Conservation (phyloP, 192 early-diverging fungal species). For the Coemansia sp. region DNA sequence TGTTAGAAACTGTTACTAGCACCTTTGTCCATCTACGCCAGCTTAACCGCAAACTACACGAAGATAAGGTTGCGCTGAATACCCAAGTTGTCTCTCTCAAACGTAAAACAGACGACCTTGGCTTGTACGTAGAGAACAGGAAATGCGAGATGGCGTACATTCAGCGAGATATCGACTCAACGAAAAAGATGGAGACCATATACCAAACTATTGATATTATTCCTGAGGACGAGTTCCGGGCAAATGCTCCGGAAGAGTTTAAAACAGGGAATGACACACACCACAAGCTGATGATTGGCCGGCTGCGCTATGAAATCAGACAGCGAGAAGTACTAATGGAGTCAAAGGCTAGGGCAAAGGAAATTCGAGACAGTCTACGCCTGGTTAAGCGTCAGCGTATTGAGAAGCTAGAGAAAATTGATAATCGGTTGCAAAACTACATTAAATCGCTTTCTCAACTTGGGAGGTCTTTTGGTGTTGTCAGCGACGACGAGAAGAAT, state of each 20-base stretch:
- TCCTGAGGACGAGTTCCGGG: slow-evolving; percentile 28
- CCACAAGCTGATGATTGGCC: slow-evolving; percentile 52
- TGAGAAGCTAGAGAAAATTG: slow-evolving; percentile 48
- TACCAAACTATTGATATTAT: slow-evolving; percentile 49
- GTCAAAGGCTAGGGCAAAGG: slow-evolving; percentile 15
- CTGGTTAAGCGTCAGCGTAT: slow-evolving; percentile 37
- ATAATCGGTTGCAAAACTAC: slow-evolving; percentile 34
- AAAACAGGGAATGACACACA: slow-evolving; percentile 24
- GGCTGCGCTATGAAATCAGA: slow-evolving; percentile 48
- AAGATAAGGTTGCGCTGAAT: slow-evolving; percentile 25
- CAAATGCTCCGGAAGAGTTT: slow-evolving; percentile 35
- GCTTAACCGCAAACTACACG: slow-evolving; percentile 41
- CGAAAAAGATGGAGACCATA: slow-evolving; percentile 46
- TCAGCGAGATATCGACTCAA: slow-evolving; percentile 43
- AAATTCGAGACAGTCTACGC: slow-evolving; percentile 38
- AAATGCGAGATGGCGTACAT: slow-evolving; percentile 37
- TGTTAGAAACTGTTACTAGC: slow-evolving; percentile 26
- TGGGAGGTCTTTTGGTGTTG: slow-evolving; percentile 22
- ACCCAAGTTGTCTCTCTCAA: slow-evolving; percentile 32
- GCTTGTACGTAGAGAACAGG: slow-evolving; percentile 40
- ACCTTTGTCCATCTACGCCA: slow-evolving; percentile 38
- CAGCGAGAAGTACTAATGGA: slow-evolving; percentile 39
- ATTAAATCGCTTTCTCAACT: slow-evolving; percentile 36
- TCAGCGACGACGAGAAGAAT: slow-evolving; percentile 4
- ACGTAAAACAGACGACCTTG: slow-evolving; percentile 33